Base-by-base conservation (phyloP, 1,139 yeast species). In the Yamadazyma atlantica region DNA sequence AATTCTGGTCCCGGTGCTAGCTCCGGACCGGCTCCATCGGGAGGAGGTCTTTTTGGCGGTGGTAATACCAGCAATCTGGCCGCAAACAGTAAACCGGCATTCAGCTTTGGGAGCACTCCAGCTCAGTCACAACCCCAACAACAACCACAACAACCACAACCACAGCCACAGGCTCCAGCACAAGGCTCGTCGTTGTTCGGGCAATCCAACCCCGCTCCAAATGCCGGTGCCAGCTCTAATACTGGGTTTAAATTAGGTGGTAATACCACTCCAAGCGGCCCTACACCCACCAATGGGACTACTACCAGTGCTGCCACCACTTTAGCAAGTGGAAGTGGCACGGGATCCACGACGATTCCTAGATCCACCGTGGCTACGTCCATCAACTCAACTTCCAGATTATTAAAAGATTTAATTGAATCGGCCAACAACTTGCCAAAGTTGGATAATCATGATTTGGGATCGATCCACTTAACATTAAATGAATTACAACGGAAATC, bases 401-500 rank as follows among this genome's bases (percentile, higher is more conserved):
- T 49, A 12, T 33, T 82, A 46, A 75, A 78, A 43, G 95, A 85
- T 55, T 69, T 86, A 39, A 62, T 85, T 40, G 90, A 83, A 54
- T 73, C 88, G 2, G 83, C 92, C 1, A 71, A 75, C 41, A 82
- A 82, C 50, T 67, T 86, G 37, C 95, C 95, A 11, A 78, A 75
- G 41, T 62, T 80, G 16, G 68, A 77, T 23, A 61, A 66, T 36
- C 73, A 79, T 33, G 86, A 81, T 42, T 61, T 85, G 36, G 95
- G 92, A 3, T 67, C 87, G 2, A 78, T 87, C 35, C 86, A 82
- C 54, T 70, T 85, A 43, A 87, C 95, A 11, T 71, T 89, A 42
- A 76, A 74, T 45, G 97, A 89, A 63, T 78, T 90, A 50, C 82
- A 82, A 50, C 75, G 82, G 48, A 79, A 85, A 45, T 83, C 95